A percentile compares a stretch with the other conserved stretches of the same genome.
phyloP scores from a whole-genome alignment of 352 stramenopile species.

The Globisporangium emineosum region DNA sequence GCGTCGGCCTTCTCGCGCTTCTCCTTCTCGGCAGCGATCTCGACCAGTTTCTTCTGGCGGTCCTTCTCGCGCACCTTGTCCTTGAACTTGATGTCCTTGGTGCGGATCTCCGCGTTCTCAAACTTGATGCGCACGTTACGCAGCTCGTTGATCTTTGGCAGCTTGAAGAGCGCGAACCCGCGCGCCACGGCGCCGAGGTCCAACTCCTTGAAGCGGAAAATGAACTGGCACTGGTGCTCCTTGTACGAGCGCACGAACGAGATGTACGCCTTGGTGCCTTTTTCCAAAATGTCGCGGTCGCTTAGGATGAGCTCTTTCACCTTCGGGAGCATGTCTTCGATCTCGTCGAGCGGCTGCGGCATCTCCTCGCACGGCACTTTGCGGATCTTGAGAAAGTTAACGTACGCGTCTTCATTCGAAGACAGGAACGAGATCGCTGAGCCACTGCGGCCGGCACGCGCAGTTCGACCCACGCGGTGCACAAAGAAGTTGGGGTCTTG shows the following conservation, averaged over 20 bases:
- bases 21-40: slow-evolving; percentile 70
- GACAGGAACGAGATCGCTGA: slow-evolving; percentile 95
- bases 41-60: slow-evolving; percentile 93
- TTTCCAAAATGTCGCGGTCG: slow-evolving; percentile 97
- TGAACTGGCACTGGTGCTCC: slow-evolving; percentile 98
- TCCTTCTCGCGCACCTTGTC: slow-evolving; percentile 96
- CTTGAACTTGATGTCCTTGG: slow-evolving; percentile 92
- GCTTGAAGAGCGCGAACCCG: slow-evolving; percentile 78
- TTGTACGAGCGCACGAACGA: slow-evolving; percentile 99
- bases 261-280: slow-evolving; percentile 98
- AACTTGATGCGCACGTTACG: slow-evolving; percentile 85
- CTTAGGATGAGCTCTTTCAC: slow-evolving; percentile 88
- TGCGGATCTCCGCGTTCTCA: slow-evolving; percentile 81
- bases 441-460: slow-evolving; percentile 92
- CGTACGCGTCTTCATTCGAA: slow-evolving; percentile 95
- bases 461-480: slow-evolving; percentile 97
- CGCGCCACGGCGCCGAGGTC: slow-evolving; percentile 92
- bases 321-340: slow-evolving; percentile 84
- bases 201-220: slow-evolving; percentile 98
- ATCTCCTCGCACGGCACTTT: slow-evolving; percentile 92
- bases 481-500: slow-evolving; percentile 99
- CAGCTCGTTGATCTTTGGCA: slow-evolving; percentile 87
- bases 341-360: slow-evolving; percentile 50
- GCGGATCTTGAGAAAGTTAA: slow-evolving; percentile 95
- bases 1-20: slow-evolving; percentile 52